Evolutionary conservation across 257 asterid species (phyloP), one percentile per base, ranked within the genome.

Genomic region (Cruciata laevipes): DNA sequence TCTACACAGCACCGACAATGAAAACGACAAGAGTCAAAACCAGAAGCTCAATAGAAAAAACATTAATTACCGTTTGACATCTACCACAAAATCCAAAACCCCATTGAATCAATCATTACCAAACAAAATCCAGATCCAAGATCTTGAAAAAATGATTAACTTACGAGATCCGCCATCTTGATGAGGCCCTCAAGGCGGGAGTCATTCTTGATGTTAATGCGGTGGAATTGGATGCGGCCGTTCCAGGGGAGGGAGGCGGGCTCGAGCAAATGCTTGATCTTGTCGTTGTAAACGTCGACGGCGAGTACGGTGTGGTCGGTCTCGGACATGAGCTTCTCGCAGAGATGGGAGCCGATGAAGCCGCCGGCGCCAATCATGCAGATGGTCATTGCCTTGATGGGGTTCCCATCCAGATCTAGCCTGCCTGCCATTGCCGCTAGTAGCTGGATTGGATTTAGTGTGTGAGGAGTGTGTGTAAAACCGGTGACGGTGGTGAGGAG

Each of bases 301-400:
- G 96, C 97, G 58, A 86, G 78, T 31, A 92, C 84, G 81, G 81
- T 87, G 79, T 92, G 98, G 64, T 79, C 84, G 61, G 98, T 91
- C 74, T 87, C 96, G 66, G 71, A 12, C 92, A 91, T 69, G 27
- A 91, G 78, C 80, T 91, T 91, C 86, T 91, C 98, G 74, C 98
- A 91, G 20, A 91, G 87, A 67, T 89, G 98, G 40, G 98, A 91
- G 9, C 98, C 98, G 59, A 91, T 91, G 84, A 91, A 91, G 3
- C 98, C 98, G 13, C 98, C 98, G 59, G 98, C 98, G 38, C 96
- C 98, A 52, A 89, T 91, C 96, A 91, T 87, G 83, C 96, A 91
- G 76, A 89, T 89, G 24, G 91, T 91, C 18, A 91, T 76, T 74
- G 88, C 87, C 75, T 85, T 82, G 0, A 91, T 84, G 69, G 83